Evolutionary conservation across 768 basidiomycete genomes (phyloP).

Genomic region (Leucosporidium scottii): DNA sequence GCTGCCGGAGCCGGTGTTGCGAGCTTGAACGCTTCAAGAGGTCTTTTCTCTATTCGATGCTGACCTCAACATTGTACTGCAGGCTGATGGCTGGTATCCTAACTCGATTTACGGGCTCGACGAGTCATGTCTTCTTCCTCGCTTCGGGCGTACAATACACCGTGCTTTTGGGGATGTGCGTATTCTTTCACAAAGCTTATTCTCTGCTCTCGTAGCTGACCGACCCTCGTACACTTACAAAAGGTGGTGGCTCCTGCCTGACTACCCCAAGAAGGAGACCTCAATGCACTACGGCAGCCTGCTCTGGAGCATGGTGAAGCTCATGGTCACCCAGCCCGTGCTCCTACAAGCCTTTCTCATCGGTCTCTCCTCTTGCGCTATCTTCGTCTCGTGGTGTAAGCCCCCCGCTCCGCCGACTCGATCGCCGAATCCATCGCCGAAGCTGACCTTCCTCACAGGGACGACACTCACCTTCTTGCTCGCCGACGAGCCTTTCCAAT

Average conservation of each 20-base stretch:
- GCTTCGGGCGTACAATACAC: constrained; percentile 16
- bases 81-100: constrained; percentile 18
- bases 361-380: constrained; percentile 32
- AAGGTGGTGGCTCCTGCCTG: constrained; percentile 44
- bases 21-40: too few relatives aligned
- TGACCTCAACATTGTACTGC: too few relatives aligned
- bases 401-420: constrained; percentile 3
- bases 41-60: too few relatives aligned
- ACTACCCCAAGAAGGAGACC: constrained; percentile 44
- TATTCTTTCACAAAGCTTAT: too few relatives aligned
- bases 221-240: too few relatives aligned
- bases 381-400: constrained; percentile 21
- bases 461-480: constrained; percentile 51
- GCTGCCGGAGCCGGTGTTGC: too few relatives aligned
- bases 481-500: constrained; percentile 42
- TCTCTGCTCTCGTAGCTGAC: too few relatives aligned
- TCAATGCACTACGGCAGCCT: constrained; percentile 44
- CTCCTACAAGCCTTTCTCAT: constrained; percentile 54
- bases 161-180: constrained; percentile 38
- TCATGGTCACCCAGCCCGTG: constrained; percentile 66
- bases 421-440: background rate
- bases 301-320: constrained; percentile 60
- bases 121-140: constrained; percentile 11
- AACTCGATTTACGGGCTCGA: constrained; percentile 5
- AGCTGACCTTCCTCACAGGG: constrained; percentile 41